Percentiles rank a stretch among this genome's conserved stretches.
phyloP scores from a whole-genome alignment of 345 rosid genomes.

The Viola odorata region DNA sequence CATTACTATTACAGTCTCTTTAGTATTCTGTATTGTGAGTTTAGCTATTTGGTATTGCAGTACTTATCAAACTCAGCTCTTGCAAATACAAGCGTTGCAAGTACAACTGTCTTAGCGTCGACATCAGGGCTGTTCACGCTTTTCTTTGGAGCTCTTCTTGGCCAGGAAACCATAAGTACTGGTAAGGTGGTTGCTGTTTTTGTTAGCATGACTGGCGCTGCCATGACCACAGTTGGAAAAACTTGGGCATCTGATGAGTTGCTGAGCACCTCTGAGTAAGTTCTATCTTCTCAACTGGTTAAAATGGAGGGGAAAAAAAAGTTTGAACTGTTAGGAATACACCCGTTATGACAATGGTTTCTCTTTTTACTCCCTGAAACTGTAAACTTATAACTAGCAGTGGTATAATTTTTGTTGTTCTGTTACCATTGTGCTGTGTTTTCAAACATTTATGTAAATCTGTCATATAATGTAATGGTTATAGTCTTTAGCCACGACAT shows the following conservation, averaged over 20 bases:
- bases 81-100: conserved; percentile 66
- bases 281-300: neutral
- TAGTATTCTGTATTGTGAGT: neutral
- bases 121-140: conserved; percentile 69
- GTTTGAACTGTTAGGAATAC: too few relatives aligned
- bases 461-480: too few relatives aligned
- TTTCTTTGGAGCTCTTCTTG: conserved; percentile 53
- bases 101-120: conserved; percentile 58
- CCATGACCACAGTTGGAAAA: conserved; percentile 59
- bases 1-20: neutral
- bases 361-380: too few relatives aligned
- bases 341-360: too few relatives aligned
- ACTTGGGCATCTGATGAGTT: conserved; percentile 55
- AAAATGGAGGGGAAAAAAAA: too few relatives aligned
- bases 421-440: too few relatives aligned
- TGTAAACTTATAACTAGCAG: too few relatives aligned
- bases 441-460: too few relatives aligned
- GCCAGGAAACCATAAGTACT: conserved; percentile 45
- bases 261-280: conserved; percentile 42
- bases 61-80: conserved; percentile 52
- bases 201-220: conserved; percentile 63
- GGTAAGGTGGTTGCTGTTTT: conserved; percentile 55
- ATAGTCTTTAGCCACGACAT: too few relatives aligned
- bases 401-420: too few relatives aligned
- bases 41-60: conserved; percentile 30